Evolutionary conservation across 23 red algal genomes (phyloP).

Genomic region (Gracilaria domingensis): DNA sequence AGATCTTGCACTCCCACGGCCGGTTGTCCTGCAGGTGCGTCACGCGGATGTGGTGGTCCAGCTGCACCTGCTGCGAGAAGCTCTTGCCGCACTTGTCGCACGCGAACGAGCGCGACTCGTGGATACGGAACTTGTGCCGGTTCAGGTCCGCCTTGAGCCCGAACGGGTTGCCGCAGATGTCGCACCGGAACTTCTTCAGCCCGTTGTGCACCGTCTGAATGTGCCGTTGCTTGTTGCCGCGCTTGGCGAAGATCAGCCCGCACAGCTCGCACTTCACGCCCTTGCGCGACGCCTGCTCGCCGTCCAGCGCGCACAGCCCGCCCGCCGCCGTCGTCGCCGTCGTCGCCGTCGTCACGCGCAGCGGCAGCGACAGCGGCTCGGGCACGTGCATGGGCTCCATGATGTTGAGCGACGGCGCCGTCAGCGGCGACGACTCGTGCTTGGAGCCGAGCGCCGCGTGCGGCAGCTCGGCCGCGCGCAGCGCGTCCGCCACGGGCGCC

Average conservation of each 20-base stretch:
- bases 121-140: slow-evolving; percentile 44
- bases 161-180: slow-evolving; percentile 46
- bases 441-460: background rate
- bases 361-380: background rate
- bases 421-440: background rate
- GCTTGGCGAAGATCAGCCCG: slow-evolving; percentile 48
- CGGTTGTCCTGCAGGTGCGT: slow-evolving; percentile 51
- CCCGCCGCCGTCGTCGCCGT: background rate
- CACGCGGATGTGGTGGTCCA: slow-evolving; percentile 46
- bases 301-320: background rate
- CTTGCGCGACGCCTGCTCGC: background rate
- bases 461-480: background rate
- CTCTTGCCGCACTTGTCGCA: slow-evolving; percentile 62
- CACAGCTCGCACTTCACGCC: slow-evolving; percentile 46
- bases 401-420: slow-evolving; percentile 2
- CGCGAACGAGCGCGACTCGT: slow-evolving; percentile 40
- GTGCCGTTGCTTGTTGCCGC: slow-evolving; percentile 55
- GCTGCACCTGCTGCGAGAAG: slow-evolving; percentile 38
- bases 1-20: slow-evolving; percentile 58
- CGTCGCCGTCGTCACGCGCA: background rate
- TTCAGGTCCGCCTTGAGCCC: slow-evolving; percentile 64
- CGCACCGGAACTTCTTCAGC: slow-evolving; percentile 50
- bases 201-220: slow-evolving; percentile 60
- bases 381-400: background rate
- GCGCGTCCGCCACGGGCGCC: background rate